Percentiles rank a stretch among this genome's conserved stretches.
These are phyloP conservation scores for Mortierella sp. DNA, from an alignment of 371 early-diverging fungal species.

Conservation along the genomic window DNA sequence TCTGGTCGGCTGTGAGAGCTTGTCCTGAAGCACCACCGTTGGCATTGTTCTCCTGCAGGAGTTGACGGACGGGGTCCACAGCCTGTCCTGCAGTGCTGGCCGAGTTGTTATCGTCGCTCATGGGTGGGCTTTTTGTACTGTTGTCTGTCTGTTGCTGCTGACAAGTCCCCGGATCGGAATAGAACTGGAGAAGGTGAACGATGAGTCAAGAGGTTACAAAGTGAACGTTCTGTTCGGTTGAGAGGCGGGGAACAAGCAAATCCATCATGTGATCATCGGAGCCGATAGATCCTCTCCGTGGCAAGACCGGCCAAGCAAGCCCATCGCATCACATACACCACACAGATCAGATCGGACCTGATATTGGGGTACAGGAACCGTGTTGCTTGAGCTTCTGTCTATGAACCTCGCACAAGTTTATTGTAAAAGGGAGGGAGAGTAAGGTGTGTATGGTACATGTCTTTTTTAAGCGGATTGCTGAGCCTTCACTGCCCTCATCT, in stretches of 20 bases:
- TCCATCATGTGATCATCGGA: slow-evolving; percentile 2
- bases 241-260: neutral
- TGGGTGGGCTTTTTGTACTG: neutral
- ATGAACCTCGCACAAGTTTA: too few species aligned
- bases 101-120: slow-evolving; percentile 35
- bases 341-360: too few species aligned
- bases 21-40: slow-evolving; percentile 22
- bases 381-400: too few species aligned
- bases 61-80: slow-evolving; percentile 35
- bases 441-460: slow-evolving; percentile 13
- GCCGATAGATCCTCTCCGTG: neutral
- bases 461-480: neutral
- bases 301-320: too few species aligned
- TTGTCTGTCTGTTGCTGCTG: neutral
- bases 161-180: neutral
- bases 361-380: too few species aligned
- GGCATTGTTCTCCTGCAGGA: slow-evolving; percentile 17
- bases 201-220: neutral
- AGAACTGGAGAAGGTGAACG: neutral
- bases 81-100: slow-evolving; percentile 5
- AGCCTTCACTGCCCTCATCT: slow-evolving; percentile 21
- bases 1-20: slow-evolving; percentile 45
- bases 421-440: too few species aligned
- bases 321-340: too few species aligned
- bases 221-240: neutral